Evolutionary conservation across 2,329 filamentous ascomycete genomes (phyloP), one percentile per base, ranked within the genome.

Genomic region (Cladophialophora carrionii): DNA sequence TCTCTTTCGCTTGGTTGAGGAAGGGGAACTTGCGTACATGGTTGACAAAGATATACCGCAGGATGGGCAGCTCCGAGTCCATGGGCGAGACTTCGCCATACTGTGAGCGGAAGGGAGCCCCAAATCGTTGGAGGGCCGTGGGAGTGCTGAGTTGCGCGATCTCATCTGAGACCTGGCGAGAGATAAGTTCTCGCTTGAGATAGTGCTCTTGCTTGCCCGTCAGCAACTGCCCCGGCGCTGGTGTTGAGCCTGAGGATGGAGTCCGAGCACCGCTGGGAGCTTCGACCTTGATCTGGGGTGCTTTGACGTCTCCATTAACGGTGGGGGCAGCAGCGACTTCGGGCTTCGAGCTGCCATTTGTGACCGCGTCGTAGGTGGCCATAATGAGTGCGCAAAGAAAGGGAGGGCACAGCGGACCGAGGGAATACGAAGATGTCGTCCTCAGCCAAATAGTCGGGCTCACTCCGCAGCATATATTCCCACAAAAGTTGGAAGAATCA

Each of bases 131-230:
- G 57, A 99, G 85, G 58, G 95, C 95, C 1, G 95, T 99, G 6
- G 95, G 92, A 22, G 92, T 96, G 77, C 95, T 96, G 71, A 99
- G 88, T 79, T 98, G 95, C 69, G 84, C 85, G 75, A 99, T 96
- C 79, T 99, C 95, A 80, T 85, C 90, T 76, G 89, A 87, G 68
- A 95, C 93, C 81, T 99, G 94, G 74, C 91, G 87, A 59, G 90
- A 89, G 68, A 99, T 88, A 74, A 99, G 89, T 78, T 99, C 95
- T 74, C 95, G 88, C 81, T 99, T 99, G 71, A 99, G 88, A 76
- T 99, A 99, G 77, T 99, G 95, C 78, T 99, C 95, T 84, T 99
- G 94, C 80, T 97, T 98, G 71, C 95, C 95, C 0, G 93, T 96
- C 75, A 99, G 80, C 69, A 88, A 79, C 57, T 85, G 84, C 24